Percentiles rank a stretch among this genome's conserved stretches.
Evolutionary conservation across 1,284 basidiomycete species (phyloP).

Genomic region (Trametes sp.): DNA sequence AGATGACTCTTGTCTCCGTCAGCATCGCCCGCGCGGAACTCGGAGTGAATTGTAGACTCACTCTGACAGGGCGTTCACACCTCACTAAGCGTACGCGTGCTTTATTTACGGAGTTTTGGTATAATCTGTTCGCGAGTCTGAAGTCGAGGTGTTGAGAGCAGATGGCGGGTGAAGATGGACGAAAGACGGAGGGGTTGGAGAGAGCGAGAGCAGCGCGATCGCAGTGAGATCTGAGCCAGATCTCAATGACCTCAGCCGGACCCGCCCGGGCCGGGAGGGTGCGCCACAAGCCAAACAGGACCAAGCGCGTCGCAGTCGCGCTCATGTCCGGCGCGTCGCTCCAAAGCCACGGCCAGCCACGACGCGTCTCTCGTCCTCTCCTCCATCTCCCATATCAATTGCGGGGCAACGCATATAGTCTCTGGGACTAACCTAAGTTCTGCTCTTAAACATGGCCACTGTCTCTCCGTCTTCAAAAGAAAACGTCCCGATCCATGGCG

Average conservation of each 20-base stretch:
- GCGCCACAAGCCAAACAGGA: slow-evolving; percentile 36
- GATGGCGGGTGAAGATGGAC: background rate
- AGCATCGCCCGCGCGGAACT: slow-evolving; percentile 18
- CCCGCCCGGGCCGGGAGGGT: background rate
- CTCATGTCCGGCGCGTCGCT: slow-evolving; percentile 18
- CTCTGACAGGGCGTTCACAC: slow-evolving; percentile 2
- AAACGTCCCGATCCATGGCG: slow-evolving; percentile 40
- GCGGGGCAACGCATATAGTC: background rate
- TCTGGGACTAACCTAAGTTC: background rate
- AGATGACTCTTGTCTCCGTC: slow-evolving; percentile 20
- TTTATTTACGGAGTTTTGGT: background rate
- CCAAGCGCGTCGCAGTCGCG: slow-evolving; percentile 37
- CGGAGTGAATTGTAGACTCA: slow-evolving; percentile 22
- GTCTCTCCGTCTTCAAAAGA: slow-evolving; percentile 37
- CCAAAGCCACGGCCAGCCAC: background rate
- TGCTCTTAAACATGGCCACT: slow-evolving; percentile 23
- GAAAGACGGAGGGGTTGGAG: background rate
- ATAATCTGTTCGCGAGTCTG: no score
- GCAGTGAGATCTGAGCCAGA: background rate
- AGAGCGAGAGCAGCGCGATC: background rate
- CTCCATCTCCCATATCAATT: background rate
- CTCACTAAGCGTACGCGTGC: background rate
- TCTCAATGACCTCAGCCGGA: slow-evolving; percentile 15
- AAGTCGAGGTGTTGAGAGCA: background rate
- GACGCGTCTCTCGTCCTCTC: slow-evolving; percentile 21